These are phyloP conservation scores for Xylaria sp. DNA, from an alignment of 2,329 filamentous ascomycete species.

Conservation along the genomic window DNA sequence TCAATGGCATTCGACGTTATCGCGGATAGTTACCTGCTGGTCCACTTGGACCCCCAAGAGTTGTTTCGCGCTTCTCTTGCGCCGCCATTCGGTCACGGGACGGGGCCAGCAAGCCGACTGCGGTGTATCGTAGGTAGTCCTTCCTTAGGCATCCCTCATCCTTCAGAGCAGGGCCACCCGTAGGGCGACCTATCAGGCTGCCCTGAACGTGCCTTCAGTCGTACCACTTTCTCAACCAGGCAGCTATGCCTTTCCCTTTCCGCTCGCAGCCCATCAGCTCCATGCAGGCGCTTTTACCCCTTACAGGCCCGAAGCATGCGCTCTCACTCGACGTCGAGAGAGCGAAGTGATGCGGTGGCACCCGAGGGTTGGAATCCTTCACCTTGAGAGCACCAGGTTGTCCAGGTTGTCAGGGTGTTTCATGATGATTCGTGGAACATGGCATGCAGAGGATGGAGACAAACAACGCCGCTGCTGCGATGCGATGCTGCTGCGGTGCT, in stretches of 20 bases:
- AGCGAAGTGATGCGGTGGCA: background rate
- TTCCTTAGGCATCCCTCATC: background rate
- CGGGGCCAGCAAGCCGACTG: background rate
- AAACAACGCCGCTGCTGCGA: conserved; percentile 1
- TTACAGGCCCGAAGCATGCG: background rate
- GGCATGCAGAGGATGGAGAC: background rate
- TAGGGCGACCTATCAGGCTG: background rate
- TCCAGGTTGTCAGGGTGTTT: background rate
- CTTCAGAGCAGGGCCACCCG: background rate
- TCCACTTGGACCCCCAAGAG: background rate
- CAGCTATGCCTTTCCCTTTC: background rate
- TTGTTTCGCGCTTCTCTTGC: background rate
- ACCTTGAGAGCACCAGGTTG: background rate
- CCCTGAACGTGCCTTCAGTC: background rate
- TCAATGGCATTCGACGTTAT: background rate
- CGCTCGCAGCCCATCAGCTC: background rate
- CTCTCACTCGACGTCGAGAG: background rate
- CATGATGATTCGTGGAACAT: background rate
- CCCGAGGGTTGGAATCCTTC: background rate
- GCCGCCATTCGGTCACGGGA: background rate
- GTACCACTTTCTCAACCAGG: background rate
- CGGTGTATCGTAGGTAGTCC: background rate
- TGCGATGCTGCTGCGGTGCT: background rate
- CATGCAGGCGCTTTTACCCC: background rate
- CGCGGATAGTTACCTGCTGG: background rate